Evolutionary conservation across 495 filamentous ascomycete genomes (phyloP), one percentile per base, ranked within the genome.

Genomic region (Penicillium desertorum): DNA sequence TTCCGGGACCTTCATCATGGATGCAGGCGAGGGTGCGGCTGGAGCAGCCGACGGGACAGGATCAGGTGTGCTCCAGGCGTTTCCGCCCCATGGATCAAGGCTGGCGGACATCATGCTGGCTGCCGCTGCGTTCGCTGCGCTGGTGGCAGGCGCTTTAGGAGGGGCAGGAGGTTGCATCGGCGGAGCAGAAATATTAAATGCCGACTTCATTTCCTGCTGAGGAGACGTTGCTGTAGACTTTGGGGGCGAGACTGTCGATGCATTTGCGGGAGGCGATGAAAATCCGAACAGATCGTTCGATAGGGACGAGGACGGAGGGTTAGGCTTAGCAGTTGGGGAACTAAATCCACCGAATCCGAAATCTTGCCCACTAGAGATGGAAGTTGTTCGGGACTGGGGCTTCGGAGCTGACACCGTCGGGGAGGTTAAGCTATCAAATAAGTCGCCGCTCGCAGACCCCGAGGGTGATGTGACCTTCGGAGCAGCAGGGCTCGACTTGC

Each of bases 201-300:
- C 86, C n/a, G 88, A 91, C 63, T 68, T 79, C 58, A 80, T 62
- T 48, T 72, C 75, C 27, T 71, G 68, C 39, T 71, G 70, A 1
- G 83, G 67, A 10, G 80, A 54, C 65, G 68, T 39, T 55, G 61
- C 49, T 10, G 64, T 69, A 47, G 79, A 70, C 22, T 79, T 62
- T 5, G 77, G 66, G 9, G 73, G 70, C 19, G 77, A 71, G 12
- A 80, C 68, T 6, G 80, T 63, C 16, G 76, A 59, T 30, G 79
- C 67, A 49, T 83, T 65, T 34, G 78, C 62, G 14, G 70, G 62
- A 36, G 87, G 79, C 0, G 84, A 76, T 17, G 88, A 84, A 59
- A 97, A 83, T 58, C 92, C 92, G 62, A 96, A 96, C 9, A 97
- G 78, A 65, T 95, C 91, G 45, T 78, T 77, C 8, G 80, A 82